Evolutionary conservation across 768 basidiomycete genomes (phyloP).

Genomic region (Suillus variegatus): DNA sequence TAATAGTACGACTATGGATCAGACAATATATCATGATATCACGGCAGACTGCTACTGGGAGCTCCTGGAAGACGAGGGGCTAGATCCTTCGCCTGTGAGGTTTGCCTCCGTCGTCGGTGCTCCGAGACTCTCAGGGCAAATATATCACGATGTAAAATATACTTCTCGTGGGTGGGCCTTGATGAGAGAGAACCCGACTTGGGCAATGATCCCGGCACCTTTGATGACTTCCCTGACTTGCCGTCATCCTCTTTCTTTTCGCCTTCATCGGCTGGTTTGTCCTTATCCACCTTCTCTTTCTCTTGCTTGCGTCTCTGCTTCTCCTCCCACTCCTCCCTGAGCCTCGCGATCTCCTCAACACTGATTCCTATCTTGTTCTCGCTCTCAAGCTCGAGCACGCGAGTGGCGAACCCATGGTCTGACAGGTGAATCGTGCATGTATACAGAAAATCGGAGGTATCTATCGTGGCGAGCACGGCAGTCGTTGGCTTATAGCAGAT

Average conservation of each 20-base stretch:
- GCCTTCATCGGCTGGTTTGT: constrained; percentile 34
- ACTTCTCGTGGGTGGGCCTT: constrained; percentile 65
- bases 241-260: constrained; percentile 39
- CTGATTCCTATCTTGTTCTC: constrained; percentile 37
- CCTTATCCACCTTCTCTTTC: constrained; percentile 34
- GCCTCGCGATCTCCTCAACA: constrained; percentile 74
- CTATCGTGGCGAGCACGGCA: constrained; percentile 82
- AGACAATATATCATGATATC: neutral
- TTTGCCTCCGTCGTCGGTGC: constrained; percentile 68
- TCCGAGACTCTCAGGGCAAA: constrained; percentile 80
- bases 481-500: constrained; percentile 80
- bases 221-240: constrained; percentile 20
- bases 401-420: constrained; percentile 74
- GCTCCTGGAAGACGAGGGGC: constrained; percentile 71
- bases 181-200: constrained; percentile 35
- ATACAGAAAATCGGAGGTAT: constrained; percentile 86
- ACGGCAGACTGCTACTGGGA: constrained; percentile 38
- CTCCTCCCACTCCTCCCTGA: constrained; percentile 81
- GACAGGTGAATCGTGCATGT: constrained; percentile 78
- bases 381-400: constrained; percentile 45
- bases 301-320: constrained; percentile 63
- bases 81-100: constrained; percentile 66
- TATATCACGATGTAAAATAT: constrained; percentile 78
- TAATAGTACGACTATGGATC: neutral
- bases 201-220: constrained; percentile 24